Percentiles rank a stretch among this genome's conserved stretches.
phyloP scores from a whole-genome alignment of 257 asterid species.

The Solanum chilense region DNA sequence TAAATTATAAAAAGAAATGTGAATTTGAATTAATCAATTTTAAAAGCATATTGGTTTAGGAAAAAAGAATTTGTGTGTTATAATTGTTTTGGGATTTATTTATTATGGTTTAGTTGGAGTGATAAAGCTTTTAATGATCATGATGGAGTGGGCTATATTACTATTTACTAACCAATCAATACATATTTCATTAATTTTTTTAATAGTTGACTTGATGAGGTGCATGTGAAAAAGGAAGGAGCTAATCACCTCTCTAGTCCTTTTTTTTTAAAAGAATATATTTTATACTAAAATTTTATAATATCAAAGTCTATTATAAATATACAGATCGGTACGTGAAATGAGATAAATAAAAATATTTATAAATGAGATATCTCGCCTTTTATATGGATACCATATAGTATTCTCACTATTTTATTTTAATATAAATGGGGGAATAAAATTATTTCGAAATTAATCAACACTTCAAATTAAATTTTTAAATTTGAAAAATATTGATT shows the following conservation, averaged over 20 bases:
- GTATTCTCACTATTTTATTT: neutral
- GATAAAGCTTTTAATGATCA: neutral
- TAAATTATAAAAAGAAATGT: too few relatives aligned
- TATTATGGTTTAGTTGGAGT: neutral
- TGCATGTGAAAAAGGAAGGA: slow-evolving; percentile 9
- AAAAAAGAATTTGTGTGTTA: neutral
- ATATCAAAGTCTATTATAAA: neutral
- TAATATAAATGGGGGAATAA: neutral
- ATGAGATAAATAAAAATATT: too few relatives aligned
- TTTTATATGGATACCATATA: neutral
- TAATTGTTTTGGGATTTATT: neutral
- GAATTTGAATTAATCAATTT: neutral
- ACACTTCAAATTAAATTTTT: neutral
- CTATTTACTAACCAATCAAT: neutral
- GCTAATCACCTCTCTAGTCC: slow-evolving; percentile 8
- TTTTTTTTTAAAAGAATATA: too few relatives aligned
- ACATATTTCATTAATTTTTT: neutral
- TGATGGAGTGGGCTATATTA: neutral
- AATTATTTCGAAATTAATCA: neutral
- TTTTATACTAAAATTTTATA: neutral
- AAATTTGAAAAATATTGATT: too few relatives aligned
- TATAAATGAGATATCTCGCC: accelerated
- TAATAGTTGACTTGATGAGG: slow-evolving; percentile 17
- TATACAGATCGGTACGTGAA: accelerated
- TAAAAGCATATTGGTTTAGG: neutral